phyloP scores from a whole-genome alignment of 2,329 filamentous ascomycete species.

The Dactylella cylindrospora region DNA sequence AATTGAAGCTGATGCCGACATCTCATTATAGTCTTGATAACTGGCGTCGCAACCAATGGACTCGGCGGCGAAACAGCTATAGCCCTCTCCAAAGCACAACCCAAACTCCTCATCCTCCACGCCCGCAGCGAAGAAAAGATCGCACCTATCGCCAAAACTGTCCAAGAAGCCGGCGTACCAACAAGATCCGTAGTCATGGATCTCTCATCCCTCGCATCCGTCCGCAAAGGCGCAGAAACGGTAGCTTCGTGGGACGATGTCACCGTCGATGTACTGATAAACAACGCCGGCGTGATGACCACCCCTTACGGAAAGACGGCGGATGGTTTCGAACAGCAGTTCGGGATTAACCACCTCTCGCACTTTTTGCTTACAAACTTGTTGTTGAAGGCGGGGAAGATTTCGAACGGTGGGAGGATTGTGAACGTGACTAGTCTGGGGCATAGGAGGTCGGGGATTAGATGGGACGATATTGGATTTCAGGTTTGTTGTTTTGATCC shows the following conservation, averaged over 20 bases:
- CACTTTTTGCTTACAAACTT: constrained; percentile 50
- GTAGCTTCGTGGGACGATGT: constrained; percentile 7
- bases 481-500: neutral
- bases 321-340: constrained; percentile 45
- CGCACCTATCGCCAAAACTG: constrained; percentile 9
- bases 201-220: constrained; percentile 11
- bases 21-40: constrained; percentile 6
- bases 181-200: constrained; percentile 17
- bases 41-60: constrained; percentile 2
- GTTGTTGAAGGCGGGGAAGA: constrained; percentile 50
- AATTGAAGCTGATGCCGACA: too few relatives aligned
- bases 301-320: constrained; percentile 42
- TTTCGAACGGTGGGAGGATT: constrained; percentile 51
- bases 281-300: constrained; percentile 52
- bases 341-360: constrained; percentile 49
- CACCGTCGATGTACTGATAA: constrained; percentile 47
- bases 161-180: constrained; percentile 4
- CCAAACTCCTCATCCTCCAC: constrained; percentile 22
- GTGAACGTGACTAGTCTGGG: constrained; percentile 55
- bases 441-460: constrained; percentile 48
- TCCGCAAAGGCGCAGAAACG: constrained; percentile 19
- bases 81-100: constrained; percentile 13
- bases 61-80: constrained; percentile 15
- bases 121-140: constrained; percentile 28
- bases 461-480: constrained; percentile 28